These are phyloP conservation scores for Globisporangium orthogonon DNA, from an alignment of 352 stramenopile species.

Conservation along the genomic window DNA sequence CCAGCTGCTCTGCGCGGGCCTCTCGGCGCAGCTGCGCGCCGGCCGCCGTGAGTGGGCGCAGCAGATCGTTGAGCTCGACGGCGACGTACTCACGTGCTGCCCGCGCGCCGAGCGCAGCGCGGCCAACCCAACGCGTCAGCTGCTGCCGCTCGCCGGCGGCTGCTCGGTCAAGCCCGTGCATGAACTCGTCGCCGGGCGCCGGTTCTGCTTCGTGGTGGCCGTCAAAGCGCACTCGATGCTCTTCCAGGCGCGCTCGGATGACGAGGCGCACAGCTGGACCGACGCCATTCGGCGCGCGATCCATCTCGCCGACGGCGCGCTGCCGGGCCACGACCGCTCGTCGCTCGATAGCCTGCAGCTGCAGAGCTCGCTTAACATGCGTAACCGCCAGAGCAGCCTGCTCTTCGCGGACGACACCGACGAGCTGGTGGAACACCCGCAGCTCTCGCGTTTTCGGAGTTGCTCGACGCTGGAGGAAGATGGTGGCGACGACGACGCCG, in stretches of 20 bases:
- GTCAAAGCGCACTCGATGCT: slow-evolving; percentile 55
- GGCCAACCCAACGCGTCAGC: slow-evolving; percentile 23
- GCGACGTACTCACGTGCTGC: slow-evolving; percentile 51
- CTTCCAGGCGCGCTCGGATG: slow-evolving; percentile 47
- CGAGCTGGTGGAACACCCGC: background rate
- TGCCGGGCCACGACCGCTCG: slow-evolving; percentile 37
- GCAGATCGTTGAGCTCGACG: slow-evolving; percentile 57
- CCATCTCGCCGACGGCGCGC: slow-evolving; percentile 51
- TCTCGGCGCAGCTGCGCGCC: slow-evolving; percentile 41
- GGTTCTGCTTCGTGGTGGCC: slow-evolving; percentile 63
- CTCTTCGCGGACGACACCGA: slow-evolving; percentile 16
- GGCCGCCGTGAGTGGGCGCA: slow-evolving; percentile 42
- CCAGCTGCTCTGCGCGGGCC: slow-evolving; percentile 43
- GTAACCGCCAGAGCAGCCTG: slow-evolving; percentile 16
- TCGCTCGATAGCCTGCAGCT: slow-evolving; percentile 42
- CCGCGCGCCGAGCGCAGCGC: slow-evolving; percentile 15
- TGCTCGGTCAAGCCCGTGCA: slow-evolving; percentile 62
- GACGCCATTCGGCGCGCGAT: slow-evolving; percentile 65
- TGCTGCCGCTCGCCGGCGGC: slow-evolving; percentile 34
- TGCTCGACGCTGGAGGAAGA: background rate
- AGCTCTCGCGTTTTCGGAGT: background rate
- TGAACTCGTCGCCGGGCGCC: slow-evolving; percentile 49
- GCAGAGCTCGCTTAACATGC: slow-evolving; percentile 50
- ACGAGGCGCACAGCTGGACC: slow-evolving; percentile 48
- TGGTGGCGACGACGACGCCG: background rate